A percentile compares a stretch with the other conserved stretches of the same genome.
Conservation (phyloP, 2,329 filamentous ascomycete species). For the Colletotrichum destructivum region DNA sequence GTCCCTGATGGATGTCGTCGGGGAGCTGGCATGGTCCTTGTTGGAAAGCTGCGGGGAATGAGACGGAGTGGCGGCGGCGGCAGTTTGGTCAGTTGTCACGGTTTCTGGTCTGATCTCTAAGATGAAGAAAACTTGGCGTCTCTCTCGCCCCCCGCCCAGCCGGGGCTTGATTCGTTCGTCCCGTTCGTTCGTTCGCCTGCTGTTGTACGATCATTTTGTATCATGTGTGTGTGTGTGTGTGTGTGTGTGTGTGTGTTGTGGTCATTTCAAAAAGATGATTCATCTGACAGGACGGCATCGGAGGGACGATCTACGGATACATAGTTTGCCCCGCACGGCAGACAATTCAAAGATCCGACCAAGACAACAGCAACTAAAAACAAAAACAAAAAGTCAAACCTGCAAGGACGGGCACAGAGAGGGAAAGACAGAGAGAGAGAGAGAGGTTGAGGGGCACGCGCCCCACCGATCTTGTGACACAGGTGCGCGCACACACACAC, state of each 20-base stretch:
- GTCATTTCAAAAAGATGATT: background rate
- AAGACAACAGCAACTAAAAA: too few species aligned
- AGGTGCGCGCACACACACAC: background rate
- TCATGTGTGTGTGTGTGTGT: background rate
- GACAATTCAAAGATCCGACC: background rate
- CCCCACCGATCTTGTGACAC: conserved; percentile 7
- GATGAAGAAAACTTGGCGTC: background rate
- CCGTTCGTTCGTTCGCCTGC: background rate
- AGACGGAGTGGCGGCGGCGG: background rate
- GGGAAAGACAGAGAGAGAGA: background rate
- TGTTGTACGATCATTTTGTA: too few species aligned
- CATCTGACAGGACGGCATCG: background rate
- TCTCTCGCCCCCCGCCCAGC: too few species aligned
- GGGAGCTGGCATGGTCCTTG: background rate
- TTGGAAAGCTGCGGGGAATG: too few species aligned
- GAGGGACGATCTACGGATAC: background rate
- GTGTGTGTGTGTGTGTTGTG: background rate
- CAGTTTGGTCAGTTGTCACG: conserved; percentile 4
- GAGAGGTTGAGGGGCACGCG: background rate
- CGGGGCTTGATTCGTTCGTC: background rate
- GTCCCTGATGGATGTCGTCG: too few species aligned
- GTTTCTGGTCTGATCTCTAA: conserved; percentile 5
- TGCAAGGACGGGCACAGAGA: background rate
- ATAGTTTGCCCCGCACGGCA: background rate
- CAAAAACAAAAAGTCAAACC: background rate